Conservation (phyloP, 768 basidiomycete species). For the Macrolepiota fuliginosa region DNA sequence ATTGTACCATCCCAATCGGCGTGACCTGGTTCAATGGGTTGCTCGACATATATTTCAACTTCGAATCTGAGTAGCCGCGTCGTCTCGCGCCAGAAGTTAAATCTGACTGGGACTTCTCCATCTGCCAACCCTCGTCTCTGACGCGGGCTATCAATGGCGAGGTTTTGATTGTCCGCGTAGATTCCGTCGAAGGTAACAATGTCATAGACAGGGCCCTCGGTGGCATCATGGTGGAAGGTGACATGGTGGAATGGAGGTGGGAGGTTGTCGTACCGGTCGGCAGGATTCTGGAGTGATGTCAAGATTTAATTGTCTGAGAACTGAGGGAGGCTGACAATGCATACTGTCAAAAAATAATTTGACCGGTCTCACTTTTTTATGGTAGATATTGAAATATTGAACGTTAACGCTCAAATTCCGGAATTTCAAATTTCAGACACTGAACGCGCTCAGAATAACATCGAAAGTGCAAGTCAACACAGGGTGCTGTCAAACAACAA, state of each 20-base stretch:
- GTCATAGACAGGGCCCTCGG: background rate
- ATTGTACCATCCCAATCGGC: background rate
- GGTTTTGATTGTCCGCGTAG: background rate
- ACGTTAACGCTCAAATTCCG: too few relatives aligned
- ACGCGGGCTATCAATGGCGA: background rate
- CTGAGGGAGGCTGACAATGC: background rate
- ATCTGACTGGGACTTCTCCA: slow-evolving; percentile 5
- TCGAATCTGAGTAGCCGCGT: slow-evolving; percentile 9
- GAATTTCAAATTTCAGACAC: too few relatives aligned
- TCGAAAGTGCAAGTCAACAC: background rate
- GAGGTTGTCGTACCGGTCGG: background rate
- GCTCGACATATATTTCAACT: background rate
- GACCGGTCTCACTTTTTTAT: slow-evolving; percentile 6
- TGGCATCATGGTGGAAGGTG: background rate
- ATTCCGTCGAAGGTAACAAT: background rate
- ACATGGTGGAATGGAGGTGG: background rate
- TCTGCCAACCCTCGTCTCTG: slow-evolving; percentile 1
- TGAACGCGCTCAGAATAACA: slow-evolving; percentile 8
- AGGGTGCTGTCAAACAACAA: background rate
- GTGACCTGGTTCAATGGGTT: slow-evolving; percentile 3
- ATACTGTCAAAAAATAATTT: background rate
- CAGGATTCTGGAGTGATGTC: background rate
- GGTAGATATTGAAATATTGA: background rate
- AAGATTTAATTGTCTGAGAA: background rate
- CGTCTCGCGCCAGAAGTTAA: background rate